Evolutionary conservation across 345 rosid genomes (phyloP).

Genomic region (Melastoma malabathricum): DNA sequence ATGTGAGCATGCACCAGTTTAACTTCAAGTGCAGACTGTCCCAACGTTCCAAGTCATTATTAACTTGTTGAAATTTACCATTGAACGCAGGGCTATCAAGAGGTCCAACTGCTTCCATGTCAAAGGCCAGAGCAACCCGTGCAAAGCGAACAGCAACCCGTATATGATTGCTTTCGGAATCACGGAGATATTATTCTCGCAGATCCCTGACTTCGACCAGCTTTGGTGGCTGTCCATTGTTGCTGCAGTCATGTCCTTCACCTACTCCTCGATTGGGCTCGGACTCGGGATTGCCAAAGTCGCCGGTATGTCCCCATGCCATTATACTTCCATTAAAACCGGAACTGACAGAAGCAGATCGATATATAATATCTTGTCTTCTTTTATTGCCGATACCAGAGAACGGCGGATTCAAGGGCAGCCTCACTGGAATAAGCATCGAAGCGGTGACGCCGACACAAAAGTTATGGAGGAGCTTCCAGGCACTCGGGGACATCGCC

Average conservation of each 20-base stretch:
- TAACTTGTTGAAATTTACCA: slow-evolving; percentile 2
- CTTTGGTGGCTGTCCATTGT: slow-evolving; percentile 41
- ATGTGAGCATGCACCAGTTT: slow-evolving; percentile 22
- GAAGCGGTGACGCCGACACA: slow-evolving; percentile 15
- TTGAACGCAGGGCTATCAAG: slow-evolving; percentile 28
- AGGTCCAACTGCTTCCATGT: slow-evolving; percentile 54
- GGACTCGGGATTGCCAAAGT: slow-evolving; percentile 33
- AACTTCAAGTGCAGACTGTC: not conserved
- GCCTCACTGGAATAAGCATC: slow-evolving; percentile 28
- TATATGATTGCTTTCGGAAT: slow-evolving; percentile 49
- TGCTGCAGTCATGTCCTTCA: slow-evolving; percentile 41
- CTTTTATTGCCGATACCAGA: slow-evolving; percentile 3
- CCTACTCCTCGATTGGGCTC: slow-evolving; percentile 35
- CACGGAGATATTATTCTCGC: slow-evolving; percentile 27
- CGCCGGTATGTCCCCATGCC: slow-evolving; percentile 10
- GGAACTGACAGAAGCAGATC: not conserved
- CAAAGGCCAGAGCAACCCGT: slow-evolving; percentile 27
- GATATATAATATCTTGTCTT: not conserved
- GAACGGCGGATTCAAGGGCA: slow-evolving; percentile 18
- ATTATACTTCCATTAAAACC: not conserved
- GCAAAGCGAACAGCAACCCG: slow-evolving; percentile 36
- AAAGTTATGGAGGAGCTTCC: slow-evolving; percentile 32
- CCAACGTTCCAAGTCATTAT: not conserved
- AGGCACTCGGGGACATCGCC: slow-evolving; percentile 34
- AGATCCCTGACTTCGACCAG: slow-evolving; percentile 36